Evolutionary conservation across 2,329 filamentous ascomycete genomes (phyloP), one percentile per base, ranked within the genome.

Genomic region (Raffaelea albimanens): DNA sequence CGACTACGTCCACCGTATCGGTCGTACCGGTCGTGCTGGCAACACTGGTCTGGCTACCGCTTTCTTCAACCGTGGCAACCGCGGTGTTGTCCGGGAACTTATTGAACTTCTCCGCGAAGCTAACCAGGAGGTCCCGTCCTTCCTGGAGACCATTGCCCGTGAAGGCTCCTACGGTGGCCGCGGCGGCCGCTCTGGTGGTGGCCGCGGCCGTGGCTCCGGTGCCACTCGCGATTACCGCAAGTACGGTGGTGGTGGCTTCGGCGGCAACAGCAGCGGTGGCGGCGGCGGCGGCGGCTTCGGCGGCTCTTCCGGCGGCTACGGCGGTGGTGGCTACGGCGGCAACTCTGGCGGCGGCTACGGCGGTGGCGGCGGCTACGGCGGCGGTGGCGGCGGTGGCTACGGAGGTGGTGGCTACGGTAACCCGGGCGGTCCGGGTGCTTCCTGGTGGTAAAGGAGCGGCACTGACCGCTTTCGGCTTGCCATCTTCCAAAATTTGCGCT

Each of bases 51-150:
- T 95, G 57, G 87, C 93, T 5, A 98, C 93, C 58, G 93, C 93
- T 49, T 98, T 98, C 79, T 97, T 98, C 84, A 98, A 98, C 80
- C 91, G 93, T 64, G 91, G 91, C 63, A 98, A 98, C 78, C 88
- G 93, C 61, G 93, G 93, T 70, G 88, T 98, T 58, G 93, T 97
- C 55, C 86, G 93, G 57, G 93, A 97, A 60, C 82, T 98, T 52
- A 80, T 98, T 59, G 93, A 98, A n/a, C 82, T 98, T 23, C 80
- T 98, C 57, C 97, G 97, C 77, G 93, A 98, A 69, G 93, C 93
- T 57, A 95, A 98, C 73, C 93, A 98, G 69, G 93, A 98, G 62
- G 80, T 97, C 53, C 93, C 93, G 29, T 65, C 77, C 43, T 98
- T 97, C 80, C 78, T 98, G 52, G 93, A 98, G 78, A 94, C 86